A percentile compares a stretch with the other conserved stretches of the same genome.
phyloP scores from a whole-genome alignment of 352 stramenopile genomes.

The Globisporangium recalcitrans region DNA sequence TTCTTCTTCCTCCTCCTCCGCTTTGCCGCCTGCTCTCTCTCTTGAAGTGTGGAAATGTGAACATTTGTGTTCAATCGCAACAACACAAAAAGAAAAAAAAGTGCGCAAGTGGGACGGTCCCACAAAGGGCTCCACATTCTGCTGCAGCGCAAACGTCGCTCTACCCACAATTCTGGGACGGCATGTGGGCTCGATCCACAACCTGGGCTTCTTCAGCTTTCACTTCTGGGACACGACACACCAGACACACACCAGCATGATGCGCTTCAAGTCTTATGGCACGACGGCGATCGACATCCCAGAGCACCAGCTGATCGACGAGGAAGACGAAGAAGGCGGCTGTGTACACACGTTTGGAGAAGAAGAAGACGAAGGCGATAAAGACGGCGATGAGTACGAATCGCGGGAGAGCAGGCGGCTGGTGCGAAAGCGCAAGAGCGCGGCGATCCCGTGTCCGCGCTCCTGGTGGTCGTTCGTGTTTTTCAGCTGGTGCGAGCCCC shows the following conservation, averaged over 20 bases:
- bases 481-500: slow-evolving; percentile 30
- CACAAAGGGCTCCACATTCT: not conserved
- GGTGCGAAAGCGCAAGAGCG: not conserved
- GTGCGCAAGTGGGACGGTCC: not conserved
- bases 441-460: not conserved
- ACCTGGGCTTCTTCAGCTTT: not conserved
- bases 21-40: slow-evolving; percentile 1
- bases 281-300: slow-evolving; percentile 5
- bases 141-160: not conserved
- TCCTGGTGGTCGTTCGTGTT: slow-evolving; percentile 29
- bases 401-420: not conserved
- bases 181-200: not conserved
- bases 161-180: not conserved
- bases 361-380: not conserved
- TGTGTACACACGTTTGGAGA: not conserved
- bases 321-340: not conserved
- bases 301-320: not conserved
- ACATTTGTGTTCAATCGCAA: not conserved
- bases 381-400: not conserved
- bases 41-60: slow-evolving; percentile 13
- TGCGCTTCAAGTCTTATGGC: slow-evolving; percentile 8
- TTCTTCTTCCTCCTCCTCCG: not conserved
- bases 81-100: slow-evolving; percentile 1
- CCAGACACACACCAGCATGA: not conserved
- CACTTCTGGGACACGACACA: not conserved